Conservation (phyloP, 192 early-diverging fungal genomes). For the Backusella circina region DNA sequence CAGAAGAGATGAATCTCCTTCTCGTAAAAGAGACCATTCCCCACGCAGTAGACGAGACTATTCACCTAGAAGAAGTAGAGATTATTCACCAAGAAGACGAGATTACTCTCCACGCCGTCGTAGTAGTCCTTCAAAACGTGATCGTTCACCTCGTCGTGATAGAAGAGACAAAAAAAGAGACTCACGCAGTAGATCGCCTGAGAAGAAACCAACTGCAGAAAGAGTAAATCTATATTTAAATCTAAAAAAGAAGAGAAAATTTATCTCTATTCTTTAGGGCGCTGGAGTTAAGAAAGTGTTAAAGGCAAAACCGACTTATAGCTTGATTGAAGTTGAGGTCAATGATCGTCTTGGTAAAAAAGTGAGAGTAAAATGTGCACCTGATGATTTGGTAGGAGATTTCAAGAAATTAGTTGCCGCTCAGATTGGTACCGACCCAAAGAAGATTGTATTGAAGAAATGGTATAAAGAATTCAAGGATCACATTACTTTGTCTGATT, state of each 20-base stretch:
- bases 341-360: constrained; percentile 93
- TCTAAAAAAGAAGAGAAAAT: background rate
- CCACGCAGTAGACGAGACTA: background rate
- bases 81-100: background rate
- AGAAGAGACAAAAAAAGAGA: background rate
- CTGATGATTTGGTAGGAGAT: constrained; percentile 79
- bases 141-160: constrained; percentile 12
- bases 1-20: background rate
- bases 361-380: constrained; percentile 75
- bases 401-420: constrained; percentile 85
- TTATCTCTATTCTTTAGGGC: background rate
- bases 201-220: background rate
- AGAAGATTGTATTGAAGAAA: constrained; percentile 90
- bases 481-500: constrained; percentile 87
- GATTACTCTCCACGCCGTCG: constrained; percentile 1
- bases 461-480: constrained; percentile 86
- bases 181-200: constrained; percentile 1
- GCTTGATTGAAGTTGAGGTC: constrained; percentile 65
- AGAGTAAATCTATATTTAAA: background rate
- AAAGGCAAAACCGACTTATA: constrained; percentile 4
- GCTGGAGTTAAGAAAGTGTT: background rate
- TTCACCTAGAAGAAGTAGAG: background rate
- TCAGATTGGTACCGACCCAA: constrained; percentile 83
- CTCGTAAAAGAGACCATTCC: background rate
- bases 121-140: background rate